phyloP scores from a whole-genome alignment of 2,329 filamentous ascomycete species.

The Alternaria sp. region DNA sequence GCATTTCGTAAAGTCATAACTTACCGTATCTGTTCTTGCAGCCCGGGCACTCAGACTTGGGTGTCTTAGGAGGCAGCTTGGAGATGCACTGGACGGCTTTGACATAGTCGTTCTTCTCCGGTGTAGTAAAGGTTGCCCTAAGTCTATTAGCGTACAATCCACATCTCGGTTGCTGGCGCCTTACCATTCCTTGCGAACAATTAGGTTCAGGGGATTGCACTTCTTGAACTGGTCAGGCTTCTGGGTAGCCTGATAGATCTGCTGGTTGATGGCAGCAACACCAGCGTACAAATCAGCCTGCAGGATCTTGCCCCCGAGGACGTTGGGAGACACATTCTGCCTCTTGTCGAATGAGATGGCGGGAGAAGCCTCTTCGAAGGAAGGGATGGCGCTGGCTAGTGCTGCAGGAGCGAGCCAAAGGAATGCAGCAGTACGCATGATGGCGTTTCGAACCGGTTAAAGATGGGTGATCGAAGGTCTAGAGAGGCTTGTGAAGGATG shows the following conservation, averaged over 20 bases:
- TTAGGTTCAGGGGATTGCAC: constrained; percentile 52
- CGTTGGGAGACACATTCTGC: constrained; percentile 16
- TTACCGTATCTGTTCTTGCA: constrained; percentile 35
- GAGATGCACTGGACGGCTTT: constrained; percentile 42
- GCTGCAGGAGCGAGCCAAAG: constrained; percentile 26
- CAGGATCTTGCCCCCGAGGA: constrained; percentile 27
- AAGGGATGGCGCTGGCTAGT: constrained; percentile 28
- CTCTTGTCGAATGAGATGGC: constrained; percentile 27
- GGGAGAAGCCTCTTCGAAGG: constrained; percentile 12
- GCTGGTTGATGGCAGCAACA: constrained; percentile 35
- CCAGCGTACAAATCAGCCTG: constrained; percentile 34
- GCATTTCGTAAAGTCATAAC: no score
- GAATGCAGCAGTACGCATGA: constrained; percentile 31
- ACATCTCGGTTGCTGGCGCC: background rate
- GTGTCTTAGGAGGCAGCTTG: constrained; percentile 32
- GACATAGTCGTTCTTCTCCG: constrained; percentile 43
- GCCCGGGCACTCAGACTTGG: constrained; percentile 37
- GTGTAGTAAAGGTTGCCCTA: constrained; percentile 35
- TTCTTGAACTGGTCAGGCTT: constrained; percentile 32
- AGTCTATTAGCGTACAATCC: constrained; percentile 7
- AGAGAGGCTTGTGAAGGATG: constrained; percentile 7
- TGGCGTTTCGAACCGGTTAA: constrained; percentile 18
- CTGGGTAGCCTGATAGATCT: constrained; percentile 35
- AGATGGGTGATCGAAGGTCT: constrained; percentile 7
- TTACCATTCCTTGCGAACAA: constrained; percentile 56